Conservation (phyloP, 2,329 filamentous ascomycete genomes). For the Tolypocladium endophyticum region DNA sequence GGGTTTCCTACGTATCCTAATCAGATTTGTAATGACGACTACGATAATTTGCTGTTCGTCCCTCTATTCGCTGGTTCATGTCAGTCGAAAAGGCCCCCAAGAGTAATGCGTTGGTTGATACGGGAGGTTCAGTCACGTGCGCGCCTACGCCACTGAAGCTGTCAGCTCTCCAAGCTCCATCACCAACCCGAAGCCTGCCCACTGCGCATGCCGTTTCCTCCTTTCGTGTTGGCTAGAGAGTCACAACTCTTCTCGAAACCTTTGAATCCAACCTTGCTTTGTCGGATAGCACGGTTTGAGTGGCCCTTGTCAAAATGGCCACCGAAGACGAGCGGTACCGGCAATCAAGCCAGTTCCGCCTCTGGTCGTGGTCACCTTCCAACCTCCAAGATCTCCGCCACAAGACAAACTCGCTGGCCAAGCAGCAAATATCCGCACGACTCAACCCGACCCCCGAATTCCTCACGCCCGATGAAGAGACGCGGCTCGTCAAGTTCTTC, state of each 20-base stretch:
- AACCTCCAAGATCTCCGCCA: conserved; percentile 61
- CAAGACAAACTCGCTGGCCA: conserved; percentile 70
- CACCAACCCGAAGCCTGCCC: neutral
- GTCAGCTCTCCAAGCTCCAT: neutral
- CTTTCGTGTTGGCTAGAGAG: neutral
- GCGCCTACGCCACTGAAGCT: neutral
- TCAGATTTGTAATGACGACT: neutral
- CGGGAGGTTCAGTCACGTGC: neutral
- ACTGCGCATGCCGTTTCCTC: neutral
- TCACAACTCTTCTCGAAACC: neutral
- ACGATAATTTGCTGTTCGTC: neutral
- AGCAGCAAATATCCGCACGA: conserved; percentile 45
- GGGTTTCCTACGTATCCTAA: neutral
- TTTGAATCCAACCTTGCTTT: neutral
- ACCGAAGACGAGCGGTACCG: conserved; percentile 89
- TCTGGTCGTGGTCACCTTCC: conserved; percentile 82
- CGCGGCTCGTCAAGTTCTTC: conserved; percentile 71
- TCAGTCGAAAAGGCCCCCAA: neutral
- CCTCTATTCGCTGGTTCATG: too few relatives aligned
- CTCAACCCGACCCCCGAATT: conserved; percentile 59
- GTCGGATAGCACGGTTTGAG: neutral
- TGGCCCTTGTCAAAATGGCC: conserved; percentile 38
- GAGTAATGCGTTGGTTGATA: neutral
- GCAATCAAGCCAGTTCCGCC: conserved; percentile 76
- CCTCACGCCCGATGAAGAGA: conserved; percentile 74